These are phyloP conservation scores for Lentinula novae-zelandiae DNA, from an alignment of 1,284 basidiomycete genomes.

Conservation along the genomic window DNA sequence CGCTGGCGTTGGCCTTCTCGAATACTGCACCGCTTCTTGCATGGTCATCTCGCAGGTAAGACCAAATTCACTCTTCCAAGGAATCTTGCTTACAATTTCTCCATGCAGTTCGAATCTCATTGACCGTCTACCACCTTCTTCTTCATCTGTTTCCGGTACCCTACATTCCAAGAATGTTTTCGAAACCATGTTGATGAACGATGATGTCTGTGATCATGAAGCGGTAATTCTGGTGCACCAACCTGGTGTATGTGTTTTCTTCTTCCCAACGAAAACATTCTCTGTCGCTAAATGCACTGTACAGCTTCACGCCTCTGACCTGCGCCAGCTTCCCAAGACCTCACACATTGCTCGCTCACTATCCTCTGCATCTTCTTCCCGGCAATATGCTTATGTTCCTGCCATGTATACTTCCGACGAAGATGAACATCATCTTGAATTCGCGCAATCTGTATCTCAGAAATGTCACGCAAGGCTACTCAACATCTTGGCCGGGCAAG, in stretches of 20 bases:
- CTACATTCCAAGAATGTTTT: conserved; percentile 34
- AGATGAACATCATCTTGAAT: not conserved
- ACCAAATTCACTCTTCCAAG: not conserved
- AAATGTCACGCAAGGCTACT: conserved; percentile 50
- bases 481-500: conserved; percentile 34
- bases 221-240: conserved; percentile 65
- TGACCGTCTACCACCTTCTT: conserved; percentile 33
- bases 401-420: conserved; percentile 22
- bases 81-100: not conserved
- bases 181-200: conserved; percentile 40
- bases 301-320: conserved; percentile 68
- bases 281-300: not conserved
- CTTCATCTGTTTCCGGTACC: conserved; percentile 2
- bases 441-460: conserved; percentile 40
- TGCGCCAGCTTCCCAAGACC: conserved; percentile 51
- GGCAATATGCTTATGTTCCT: conserved; percentile 62
- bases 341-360: conserved; percentile 46
- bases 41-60: conserved; percentile 66
- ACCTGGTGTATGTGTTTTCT: conserved; percentile 50
- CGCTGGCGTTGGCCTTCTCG: conserved; percentile 49
- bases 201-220: conserved; percentile 57
- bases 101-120: conserved; percentile 43
- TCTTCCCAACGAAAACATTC: not conserved
- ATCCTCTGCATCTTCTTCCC: conserved; percentile 42
- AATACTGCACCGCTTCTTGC: conserved; percentile 59